Conservation (phyloP, 1,284 basidiomycete species). For the Heimioporus punctisporus region DNA sequence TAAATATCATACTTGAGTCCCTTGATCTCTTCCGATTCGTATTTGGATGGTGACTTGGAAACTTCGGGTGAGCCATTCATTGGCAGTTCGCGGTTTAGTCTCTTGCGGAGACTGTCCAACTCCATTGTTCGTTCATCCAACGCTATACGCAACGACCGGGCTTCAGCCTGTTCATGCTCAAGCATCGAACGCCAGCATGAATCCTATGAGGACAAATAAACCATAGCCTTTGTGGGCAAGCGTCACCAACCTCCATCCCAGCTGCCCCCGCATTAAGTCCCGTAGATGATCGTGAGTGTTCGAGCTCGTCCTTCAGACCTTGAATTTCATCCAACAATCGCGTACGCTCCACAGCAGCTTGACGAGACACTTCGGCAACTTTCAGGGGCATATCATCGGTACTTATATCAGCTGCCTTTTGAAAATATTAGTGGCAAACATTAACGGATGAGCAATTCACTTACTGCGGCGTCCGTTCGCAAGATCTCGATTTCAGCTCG, state of each 20-base stretch:
- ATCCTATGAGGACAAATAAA: constrained; percentile 21
- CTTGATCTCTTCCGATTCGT: constrained; percentile 66
- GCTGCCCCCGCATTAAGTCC: constrained; percentile 4
- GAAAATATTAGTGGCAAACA: constrained; percentile 7
- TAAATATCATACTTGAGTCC: constrained; percentile 67
- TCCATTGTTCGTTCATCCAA: constrained; percentile 52
- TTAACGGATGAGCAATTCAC: constrained; percentile 28
- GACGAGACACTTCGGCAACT: constrained; percentile 39
- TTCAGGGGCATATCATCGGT: constrained; percentile 36
- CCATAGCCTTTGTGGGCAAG: constrained; percentile 15
- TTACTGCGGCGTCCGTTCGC: constrained; percentile 75
- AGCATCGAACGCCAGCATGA: constrained; percentile 39
- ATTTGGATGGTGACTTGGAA: constrained; percentile 42
- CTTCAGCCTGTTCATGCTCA: constrained; percentile 38
- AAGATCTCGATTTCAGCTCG: constrained; percentile 89
- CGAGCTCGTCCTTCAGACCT: constrained; percentile 49
- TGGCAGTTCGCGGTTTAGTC: constrained; percentile 53
- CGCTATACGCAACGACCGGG: constrained; percentile 37
- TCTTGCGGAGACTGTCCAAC: constrained; percentile 60
- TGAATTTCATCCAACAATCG: constrained; percentile 55
- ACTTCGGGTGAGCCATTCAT: constrained; percentile 42
- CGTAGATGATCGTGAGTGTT: constrained; percentile 35
- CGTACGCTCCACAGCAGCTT: constrained; percentile 45
- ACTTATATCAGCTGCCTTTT: constrained; percentile 27
- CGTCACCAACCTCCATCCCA: constrained; percentile 14